Conservation (phyloP, 1,284 basidiomycete genomes). For the Sparassis latifolia region DNA sequence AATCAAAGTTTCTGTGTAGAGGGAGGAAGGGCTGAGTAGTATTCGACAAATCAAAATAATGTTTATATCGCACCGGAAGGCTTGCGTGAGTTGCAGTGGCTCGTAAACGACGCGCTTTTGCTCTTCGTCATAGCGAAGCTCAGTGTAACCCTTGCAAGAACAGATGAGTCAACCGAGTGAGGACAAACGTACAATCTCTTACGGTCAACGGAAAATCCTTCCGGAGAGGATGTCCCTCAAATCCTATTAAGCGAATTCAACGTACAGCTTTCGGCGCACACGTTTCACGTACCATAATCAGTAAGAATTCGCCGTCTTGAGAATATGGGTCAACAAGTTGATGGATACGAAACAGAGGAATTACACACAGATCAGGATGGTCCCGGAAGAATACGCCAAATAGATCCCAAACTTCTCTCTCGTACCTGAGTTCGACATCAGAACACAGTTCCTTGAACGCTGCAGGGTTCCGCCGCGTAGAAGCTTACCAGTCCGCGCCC, state of each 20-base stretch:
- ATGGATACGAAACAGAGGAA: slow-evolving; percentile 6
- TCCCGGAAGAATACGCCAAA: slow-evolving; percentile 95
- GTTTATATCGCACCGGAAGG: slow-evolving; percentile 71
- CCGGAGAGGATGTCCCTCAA: slow-evolving; percentile 95
- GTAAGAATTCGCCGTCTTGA: slow-evolving; percentile 90
- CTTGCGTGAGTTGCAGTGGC: slow-evolving; percentile 95
- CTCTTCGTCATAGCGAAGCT: slow-evolving; percentile 97
- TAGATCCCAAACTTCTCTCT: slow-evolving; percentile 98
- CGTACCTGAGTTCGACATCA: slow-evolving; percentile 55
- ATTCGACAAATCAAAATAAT: background rate
- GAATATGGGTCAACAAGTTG: slow-evolving; percentile 6
- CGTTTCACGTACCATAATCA: slow-evolving; percentile 74
- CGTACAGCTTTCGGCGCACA: slow-evolving; percentile 2
- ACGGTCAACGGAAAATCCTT: slow-evolving; percentile 98
- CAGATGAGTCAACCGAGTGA: slow-evolving; percentile 4
- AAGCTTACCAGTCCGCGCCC: slow-evolving; percentile 87
- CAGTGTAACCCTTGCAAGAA: slow-evolving; percentile 78
- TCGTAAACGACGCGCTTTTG: slow-evolving; percentile 98
- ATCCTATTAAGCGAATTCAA: slow-evolving; percentile 47
- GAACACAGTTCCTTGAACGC: background rate
- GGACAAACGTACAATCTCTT: slow-evolving; percentile 20
- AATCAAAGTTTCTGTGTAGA: slow-evolving; percentile 80
- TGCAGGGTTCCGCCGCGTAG: background rate
- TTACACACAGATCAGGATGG: slow-evolving; percentile 86
- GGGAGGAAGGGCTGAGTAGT: slow-evolving; percentile 4